Evolutionary conservation across 2,329 filamentous ascomycete genomes (phyloP), one percentile per base, ranked within the genome.

Genomic region (Alternaria brassicicola): DNA sequence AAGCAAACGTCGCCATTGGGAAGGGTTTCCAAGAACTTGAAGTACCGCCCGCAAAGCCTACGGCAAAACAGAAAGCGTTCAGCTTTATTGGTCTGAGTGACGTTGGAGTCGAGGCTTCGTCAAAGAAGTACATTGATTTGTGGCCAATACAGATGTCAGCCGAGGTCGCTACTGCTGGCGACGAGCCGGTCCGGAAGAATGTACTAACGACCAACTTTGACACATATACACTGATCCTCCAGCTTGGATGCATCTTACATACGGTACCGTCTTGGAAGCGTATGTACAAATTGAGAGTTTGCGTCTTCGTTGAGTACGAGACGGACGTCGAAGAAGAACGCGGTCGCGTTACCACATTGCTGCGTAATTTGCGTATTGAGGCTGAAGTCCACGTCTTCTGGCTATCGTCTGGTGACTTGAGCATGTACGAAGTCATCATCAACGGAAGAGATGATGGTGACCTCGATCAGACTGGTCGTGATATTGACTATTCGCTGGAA

Each of bases 111-210:
- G 81, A 86, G 36, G 83, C 83, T 17, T 86, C 88, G 52, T 81
- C 80, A 4, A 94, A 94, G 72, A 91, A 88, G 69, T 94, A 89
- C 69, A 91, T 96, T 61, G 92, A 96, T 70, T 79, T 96, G 4
- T 96, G 92, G 92, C 92, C 92, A 0, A 95, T 96, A 52, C 93
- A 96, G 65, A 96, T 96, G 91, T 94, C 92, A 6, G 92, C 92
- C 1, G 91, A 94, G 68, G 85, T 95, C 31, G 85, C 87, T 0
- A 82, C 89, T 1, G 87, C 63, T 13, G 69, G 71, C 5, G 73
- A 63, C 84, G 71, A 73, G 33, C 65, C 68, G 3, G 66, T 64
- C 10, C 84, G 83, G 59, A 80, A 84, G 61, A 87, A 86, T 67
- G 83, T 95, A 6, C 76, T 94, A 53, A 96, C 92, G 0, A 95